phyloP scores from a whole-genome alignment of 2,329 filamentous ascomycete species.

The Coniochaeta ligniaria region DNA sequence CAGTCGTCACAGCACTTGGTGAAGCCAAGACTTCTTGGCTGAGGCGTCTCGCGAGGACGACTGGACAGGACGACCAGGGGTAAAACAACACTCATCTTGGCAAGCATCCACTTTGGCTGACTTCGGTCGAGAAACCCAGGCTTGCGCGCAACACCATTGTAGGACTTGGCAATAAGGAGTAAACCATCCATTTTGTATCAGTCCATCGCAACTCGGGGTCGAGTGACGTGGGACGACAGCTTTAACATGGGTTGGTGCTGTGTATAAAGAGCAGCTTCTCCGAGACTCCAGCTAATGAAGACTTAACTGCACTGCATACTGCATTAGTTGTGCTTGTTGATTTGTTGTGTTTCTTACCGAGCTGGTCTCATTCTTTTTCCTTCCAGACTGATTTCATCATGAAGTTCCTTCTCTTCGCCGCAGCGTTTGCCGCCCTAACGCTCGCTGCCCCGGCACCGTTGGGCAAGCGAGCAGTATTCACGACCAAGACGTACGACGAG shows the following conservation, averaged over 20 bases:
- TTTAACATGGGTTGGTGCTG: not conserved
- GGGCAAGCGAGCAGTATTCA: constrained; percentile 17
- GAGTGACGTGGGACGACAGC: not conserved
- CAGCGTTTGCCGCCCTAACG: constrained; percentile 11
- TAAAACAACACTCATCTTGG: not conserved
- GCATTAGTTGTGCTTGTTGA: not conserved
- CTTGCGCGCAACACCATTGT: not conserved
- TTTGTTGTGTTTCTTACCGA: not conserved
- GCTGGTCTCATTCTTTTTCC: not conserved
- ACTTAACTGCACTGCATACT: not conserved
- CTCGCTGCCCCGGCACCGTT: constrained; percentile 14
- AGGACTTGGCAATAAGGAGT: not conserved
- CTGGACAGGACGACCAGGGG: not conserved
- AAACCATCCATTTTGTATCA: not conserved
- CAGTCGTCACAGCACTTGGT: not conserved
- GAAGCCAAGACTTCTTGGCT: not conserved
- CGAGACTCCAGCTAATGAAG: not conserved
- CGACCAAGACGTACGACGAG: constrained; percentile 23
- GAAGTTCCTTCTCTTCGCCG: constrained; percentile 6
- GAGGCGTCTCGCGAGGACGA: not conserved
- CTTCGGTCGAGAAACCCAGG: not conserved
- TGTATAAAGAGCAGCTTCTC: not conserved
- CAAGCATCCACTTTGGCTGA: not conserved
- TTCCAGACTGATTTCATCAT: not conserved
- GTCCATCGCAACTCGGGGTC: not conserved